phyloP scores from a whole-genome alignment of 1,139 yeast genomes.

The Blastobotrys capitulatus region DNA sequence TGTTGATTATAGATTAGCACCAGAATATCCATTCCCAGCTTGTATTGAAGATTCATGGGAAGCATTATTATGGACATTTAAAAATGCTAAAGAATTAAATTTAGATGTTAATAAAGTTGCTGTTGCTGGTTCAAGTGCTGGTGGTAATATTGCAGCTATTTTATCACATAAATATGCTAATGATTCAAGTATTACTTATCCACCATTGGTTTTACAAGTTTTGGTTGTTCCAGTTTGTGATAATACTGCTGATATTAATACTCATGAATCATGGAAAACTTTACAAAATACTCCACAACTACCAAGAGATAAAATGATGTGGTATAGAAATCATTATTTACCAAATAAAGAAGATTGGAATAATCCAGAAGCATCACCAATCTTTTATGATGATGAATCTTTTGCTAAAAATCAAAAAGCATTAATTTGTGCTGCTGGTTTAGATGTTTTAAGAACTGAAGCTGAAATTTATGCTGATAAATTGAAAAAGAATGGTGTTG shows the following conservation, averaged over 20 bases:
- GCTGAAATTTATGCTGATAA: constrained; percentile 42
- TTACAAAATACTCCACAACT: constrained; percentile 42
- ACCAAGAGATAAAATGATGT: constrained; percentile 46
- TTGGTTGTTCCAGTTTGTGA: constrained; percentile 48
- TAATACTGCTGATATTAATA: constrained; percentile 40
- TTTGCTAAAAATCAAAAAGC: constrained; percentile 41
- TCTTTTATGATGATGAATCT: constrained; percentile 40
- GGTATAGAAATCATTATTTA: constrained; percentile 44
- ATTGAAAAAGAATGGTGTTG: constrained; percentile 38
- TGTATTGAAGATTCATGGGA: constrained; percentile 45
- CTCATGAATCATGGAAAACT: constrained; percentile 40
- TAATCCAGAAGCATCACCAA: constrained; percentile 44
- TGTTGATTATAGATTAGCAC: constrained; percentile 45
- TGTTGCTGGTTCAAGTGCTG: constrained; percentile 47
- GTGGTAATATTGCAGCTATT: constrained; percentile 43
- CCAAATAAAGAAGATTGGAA: constrained; percentile 36
- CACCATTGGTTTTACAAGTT: constrained; percentile 40
- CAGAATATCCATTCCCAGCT: constrained; percentile 47
- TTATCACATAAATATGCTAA: constrained; percentile 35
- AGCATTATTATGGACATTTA: constrained; percentile 25
- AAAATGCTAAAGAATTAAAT: constrained; percentile 26
- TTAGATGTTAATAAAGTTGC: constrained; percentile 37
- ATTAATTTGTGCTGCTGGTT: constrained; percentile 41
- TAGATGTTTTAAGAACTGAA: constrained; percentile 44
- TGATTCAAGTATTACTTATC: constrained; percentile 27